A percentile compares a stretch with the other conserved stretches of the same genome.
phyloP scores from a whole-genome alignment of 352 stramenopile species.

The Aphanomyces stellatus region DNA sequence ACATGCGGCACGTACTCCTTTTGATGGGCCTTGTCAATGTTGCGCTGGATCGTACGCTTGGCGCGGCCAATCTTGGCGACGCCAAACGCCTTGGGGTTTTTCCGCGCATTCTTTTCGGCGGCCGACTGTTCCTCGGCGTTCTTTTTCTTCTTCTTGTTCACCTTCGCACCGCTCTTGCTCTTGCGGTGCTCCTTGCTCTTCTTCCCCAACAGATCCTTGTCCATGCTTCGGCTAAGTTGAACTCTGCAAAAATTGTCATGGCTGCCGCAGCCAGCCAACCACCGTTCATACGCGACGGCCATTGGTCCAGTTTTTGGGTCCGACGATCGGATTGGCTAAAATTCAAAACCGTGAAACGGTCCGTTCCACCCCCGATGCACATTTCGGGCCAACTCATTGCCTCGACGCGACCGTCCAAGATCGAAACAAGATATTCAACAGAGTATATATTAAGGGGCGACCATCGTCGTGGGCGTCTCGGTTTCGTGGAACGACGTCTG shows the following conservation, averaged over 20 bases:
- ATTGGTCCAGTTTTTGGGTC: too few relatives aligned
- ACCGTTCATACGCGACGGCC: too few relatives aligned
- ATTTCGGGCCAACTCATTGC: too few relatives aligned
- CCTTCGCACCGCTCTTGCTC: slow-evolving; percentile 83
- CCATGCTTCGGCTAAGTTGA: neutral
- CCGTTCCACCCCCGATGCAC: too few relatives aligned
- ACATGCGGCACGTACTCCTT: slow-evolving; percentile 95
- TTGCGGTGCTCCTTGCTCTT: slow-evolving; percentile 69
- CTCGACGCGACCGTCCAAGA: too few relatives aligned
- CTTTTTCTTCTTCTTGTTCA: slow-evolving; percentile 93
- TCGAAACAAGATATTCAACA: too few relatives aligned
- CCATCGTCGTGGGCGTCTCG: neutral
- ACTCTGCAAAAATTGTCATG: too few relatives aligned
- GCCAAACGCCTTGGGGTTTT: slow-evolving; percentile 96
- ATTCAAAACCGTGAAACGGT: too few relatives aligned
- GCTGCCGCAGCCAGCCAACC: too few relatives aligned
- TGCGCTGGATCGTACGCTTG: slow-evolving; percentile 95
- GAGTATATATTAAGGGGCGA: neutral
- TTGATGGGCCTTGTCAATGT: slow-evolving; percentile 94
- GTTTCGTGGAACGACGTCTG: neutral
- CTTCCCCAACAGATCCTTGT: slow-evolving; percentile 20
- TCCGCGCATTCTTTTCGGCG: slow-evolving; percentile 76
- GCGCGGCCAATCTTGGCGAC: slow-evolving; percentile 95
- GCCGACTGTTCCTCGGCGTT: slow-evolving; percentile 81
- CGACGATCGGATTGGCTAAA: too few relatives aligned